Conservation (phyloP, 306 rosid genomes). For the Cercis canadensis region DNA sequence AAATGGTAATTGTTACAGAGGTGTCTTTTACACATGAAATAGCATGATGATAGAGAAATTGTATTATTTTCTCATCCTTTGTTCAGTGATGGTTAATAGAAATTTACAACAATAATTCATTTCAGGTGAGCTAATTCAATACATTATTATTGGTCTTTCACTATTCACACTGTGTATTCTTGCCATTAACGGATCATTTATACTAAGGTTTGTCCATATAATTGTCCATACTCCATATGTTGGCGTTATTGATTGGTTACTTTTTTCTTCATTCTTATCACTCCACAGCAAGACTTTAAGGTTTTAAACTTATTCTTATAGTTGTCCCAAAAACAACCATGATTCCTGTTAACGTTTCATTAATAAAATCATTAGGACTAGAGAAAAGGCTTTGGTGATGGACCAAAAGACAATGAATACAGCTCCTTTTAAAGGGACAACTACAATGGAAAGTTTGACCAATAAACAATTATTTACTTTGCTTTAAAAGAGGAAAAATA, state of each 20-base stretch:
- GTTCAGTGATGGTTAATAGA: conserved; percentile 5
- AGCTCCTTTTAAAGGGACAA: too few relatives aligned
- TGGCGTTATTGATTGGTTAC: too few relatives aligned
- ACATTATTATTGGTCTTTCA: not conserved
- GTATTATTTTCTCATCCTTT: conserved; percentile 32
- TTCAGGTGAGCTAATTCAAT: not conserved
- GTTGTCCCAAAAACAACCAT: not conserved
- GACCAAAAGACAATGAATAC: too few relatives aligned
- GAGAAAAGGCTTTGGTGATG: too few relatives aligned
- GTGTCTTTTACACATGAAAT: conserved; percentile 16
- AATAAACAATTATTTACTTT: conserved; percentile 20
- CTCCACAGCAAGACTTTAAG: not conserved
- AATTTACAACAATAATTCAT: not conserved
- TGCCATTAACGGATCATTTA: too few relatives aligned
- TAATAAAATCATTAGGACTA: too few relatives aligned
- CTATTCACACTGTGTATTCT: not conserved
- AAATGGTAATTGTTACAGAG: not conserved
- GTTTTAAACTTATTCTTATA: not conserved
- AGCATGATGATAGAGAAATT: conserved; percentile 24
- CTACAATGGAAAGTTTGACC: not conserved
- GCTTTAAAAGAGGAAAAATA: not conserved
- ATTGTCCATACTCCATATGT: too few relatives aligned
- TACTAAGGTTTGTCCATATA: too few relatives aligned
- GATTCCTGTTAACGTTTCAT: not conserved
- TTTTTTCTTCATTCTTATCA: too few relatives aligned